A percentile compares a stretch with the other conserved stretches of the same genome.
These are phyloP conservation scores for Pistacia vera DNA, from an alignment of 345 rosid species.

Conservation along the genomic window DNA sequence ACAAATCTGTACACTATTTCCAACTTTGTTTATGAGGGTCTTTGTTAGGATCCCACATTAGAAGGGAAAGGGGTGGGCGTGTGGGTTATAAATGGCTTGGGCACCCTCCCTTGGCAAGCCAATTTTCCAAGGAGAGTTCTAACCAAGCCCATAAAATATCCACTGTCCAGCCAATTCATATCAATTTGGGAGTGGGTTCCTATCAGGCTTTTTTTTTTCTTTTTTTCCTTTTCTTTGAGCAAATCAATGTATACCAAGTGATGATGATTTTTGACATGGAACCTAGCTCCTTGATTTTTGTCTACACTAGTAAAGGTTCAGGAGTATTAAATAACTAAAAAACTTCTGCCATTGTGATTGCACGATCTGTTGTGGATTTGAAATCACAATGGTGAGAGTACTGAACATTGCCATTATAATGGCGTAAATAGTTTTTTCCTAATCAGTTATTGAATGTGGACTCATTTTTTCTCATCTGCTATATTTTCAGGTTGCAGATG, in stretches of 20 bases:
- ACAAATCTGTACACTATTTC: neutral
- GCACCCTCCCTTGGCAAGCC: no score
- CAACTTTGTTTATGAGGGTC: neutral
- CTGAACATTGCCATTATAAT: neutral
- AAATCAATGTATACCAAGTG: neutral
- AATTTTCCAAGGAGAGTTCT: no score
- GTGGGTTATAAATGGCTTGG: no score
- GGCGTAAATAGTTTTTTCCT: neutral
- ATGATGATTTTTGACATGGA: neutral
- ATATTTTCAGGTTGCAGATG: conserved; percentile 82
- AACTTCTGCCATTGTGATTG: neutral
- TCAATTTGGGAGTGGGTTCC: no score
- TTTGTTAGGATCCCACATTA: neutral
- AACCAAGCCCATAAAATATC: no score
- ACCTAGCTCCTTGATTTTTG: neutral
- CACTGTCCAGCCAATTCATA: no score
- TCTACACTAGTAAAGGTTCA: neutral
- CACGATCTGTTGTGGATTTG: neutral
- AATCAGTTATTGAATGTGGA: neutral
- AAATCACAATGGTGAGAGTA: neutral
- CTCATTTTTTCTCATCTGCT: neutral
- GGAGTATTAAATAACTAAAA: neutral
- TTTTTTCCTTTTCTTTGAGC: neutral
- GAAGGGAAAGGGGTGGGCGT: no score
- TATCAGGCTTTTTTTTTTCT: no score